phyloP scores from a whole-genome alignment of 179 eudicot species.

The Kewa caespitosa region DNA sequence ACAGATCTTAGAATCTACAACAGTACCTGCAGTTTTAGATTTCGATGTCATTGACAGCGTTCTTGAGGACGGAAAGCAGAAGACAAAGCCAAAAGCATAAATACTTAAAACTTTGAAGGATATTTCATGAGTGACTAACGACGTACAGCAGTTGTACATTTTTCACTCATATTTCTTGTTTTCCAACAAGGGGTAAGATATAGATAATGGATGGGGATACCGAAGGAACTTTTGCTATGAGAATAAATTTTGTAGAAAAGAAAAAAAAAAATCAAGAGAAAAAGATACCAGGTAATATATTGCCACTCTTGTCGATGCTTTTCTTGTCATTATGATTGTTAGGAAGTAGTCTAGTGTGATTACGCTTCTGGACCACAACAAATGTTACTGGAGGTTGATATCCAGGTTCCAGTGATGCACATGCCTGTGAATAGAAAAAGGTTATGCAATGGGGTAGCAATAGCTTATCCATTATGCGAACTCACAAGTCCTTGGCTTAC shows the following conservation, averaged over 20 bases:
- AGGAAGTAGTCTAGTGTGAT: slow-evolving; percentile 83
- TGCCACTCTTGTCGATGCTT: slow-evolving; percentile 77
- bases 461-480: neutral
- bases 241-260: neutral
- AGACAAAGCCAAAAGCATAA: neutral
- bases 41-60: neutral
- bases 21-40: slow-evolving; percentile 55
- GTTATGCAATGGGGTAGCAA: slow-evolving; percentile 11
- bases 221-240: neutral
- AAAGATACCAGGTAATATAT: slow-evolving; percentile 76
- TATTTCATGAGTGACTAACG: too few relatives aligned
- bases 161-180: neutral
- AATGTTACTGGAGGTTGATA: slow-evolving; percentile 96
- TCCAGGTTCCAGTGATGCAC: slow-evolving; percentile 80
- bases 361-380: slow-evolving; percentile 93
- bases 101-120: neutral
- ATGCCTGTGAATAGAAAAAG: slow-evolving; percentile 49
- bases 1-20: slow-evolving; percentile 80
- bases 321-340: slow-evolving; percentile 68
- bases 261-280: neutral
- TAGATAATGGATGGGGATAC: neutral
- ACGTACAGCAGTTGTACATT: neutral
- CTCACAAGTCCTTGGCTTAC: slow-evolving; percentile 27
- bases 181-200: neutral
- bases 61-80: neutral